A percentile compares a stretch with the other conserved stretches of the same genome.
These are phyloP conservation scores for Scheffersomyces stambukii DNA, from an alignment of 1,139 yeast species.

Conservation along the genomic window DNA sequence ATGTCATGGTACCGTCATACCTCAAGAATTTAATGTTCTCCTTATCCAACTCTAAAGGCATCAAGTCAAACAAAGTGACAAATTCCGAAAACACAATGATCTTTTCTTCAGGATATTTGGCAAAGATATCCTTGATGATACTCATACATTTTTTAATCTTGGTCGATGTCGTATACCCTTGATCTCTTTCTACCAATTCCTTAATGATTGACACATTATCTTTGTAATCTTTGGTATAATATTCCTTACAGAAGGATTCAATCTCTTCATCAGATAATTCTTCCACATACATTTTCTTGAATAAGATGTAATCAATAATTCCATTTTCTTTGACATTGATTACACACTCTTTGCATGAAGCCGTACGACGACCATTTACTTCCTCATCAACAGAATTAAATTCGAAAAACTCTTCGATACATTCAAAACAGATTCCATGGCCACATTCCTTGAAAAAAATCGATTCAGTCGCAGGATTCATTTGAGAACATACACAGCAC, in stretches of 20 bases:
- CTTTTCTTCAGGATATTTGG: slow-evolving; percentile 51
- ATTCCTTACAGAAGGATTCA: slow-evolving; percentile 6
- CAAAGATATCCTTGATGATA: slow-evolving; percentile 39
- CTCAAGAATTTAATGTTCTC: slow-evolving; percentile 50
- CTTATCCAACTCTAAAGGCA: slow-evolving; percentile 52
- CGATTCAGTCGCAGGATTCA: slow-evolving; percentile 47
- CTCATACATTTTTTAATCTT: slow-evolving; percentile 51
- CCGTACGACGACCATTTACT: slow-evolving; percentile 29
- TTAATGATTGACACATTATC: slow-evolving; percentile 17
- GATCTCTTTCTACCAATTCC: slow-evolving; percentile 25
- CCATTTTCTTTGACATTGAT: slow-evolving; percentile 34
- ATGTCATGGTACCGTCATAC: slow-evolving; percentile 80
- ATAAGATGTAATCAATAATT: slow-evolving; percentile 48
- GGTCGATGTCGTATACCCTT: slow-evolving; percentile 45
- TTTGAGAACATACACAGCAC: slow-evolving; percentile 74
- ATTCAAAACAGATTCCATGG: slow-evolving; percentile 62
- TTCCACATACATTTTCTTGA: slow-evolving; percentile 41
- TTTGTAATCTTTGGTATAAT: slow-evolving; percentile 6
- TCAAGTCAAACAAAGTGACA: slow-evolving; percentile 68
- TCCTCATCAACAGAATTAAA: slow-evolving; percentile 28
- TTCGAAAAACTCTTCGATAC: slow-evolving; percentile 52
- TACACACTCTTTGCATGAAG: slow-evolving; percentile 54
- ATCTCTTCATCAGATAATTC: slow-evolving; percentile 4
- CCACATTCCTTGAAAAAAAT: slow-evolving; percentile 60
- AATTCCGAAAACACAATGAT: slow-evolving; percentile 82